Percentiles rank a stretch among this genome's conserved stretches.
phyloP scores from a whole-genome alignment of 495 filamentous ascomycete species.

The Penicillium flavigenum region DNA sequence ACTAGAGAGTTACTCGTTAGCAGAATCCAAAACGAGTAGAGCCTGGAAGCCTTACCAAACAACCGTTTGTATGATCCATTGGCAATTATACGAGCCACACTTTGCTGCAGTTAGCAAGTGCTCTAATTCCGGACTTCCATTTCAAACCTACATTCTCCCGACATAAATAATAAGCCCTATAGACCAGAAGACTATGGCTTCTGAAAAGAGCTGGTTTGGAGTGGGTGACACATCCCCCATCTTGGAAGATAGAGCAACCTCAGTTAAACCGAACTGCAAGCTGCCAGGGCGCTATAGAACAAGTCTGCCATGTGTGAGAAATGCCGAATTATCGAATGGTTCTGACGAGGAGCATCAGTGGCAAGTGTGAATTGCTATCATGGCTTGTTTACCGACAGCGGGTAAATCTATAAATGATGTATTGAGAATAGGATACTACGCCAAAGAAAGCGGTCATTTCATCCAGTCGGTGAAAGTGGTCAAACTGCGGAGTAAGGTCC shows the following conservation, averaged over 20 bases:
- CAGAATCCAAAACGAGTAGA: conserved; percentile 22
- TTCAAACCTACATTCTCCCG: conserved; percentile 32
- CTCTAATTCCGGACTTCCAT: neutral
- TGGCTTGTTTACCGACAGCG: neutral
- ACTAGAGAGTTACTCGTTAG: conserved; percentile 16
- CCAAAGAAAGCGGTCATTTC: conserved; percentile 4
- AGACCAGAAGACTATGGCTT: conserved; percentile 37
- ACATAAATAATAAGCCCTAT: conserved; percentile 35
- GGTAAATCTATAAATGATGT: neutral
- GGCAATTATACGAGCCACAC: conserved; percentile 33
- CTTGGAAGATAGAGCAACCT: conserved; percentile 13
- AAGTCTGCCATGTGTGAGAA: neutral
- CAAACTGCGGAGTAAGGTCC: conserved; percentile 6
- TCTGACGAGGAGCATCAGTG: conserved; percentile 1
- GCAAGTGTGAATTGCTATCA: neutral
- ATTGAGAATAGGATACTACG: neutral
- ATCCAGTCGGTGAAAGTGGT: conserved; percentile 17
- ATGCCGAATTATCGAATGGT: neutral
- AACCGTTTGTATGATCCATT: conserved; percentile 37
- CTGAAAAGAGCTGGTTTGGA: conserved; percentile 34
- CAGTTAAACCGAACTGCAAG: conserved; percentile 1
- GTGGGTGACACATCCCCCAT: conserved; percentile 40
- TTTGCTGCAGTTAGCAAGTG: conserved; percentile 18
- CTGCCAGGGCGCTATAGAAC: neutral
- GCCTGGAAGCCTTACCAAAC: conserved; percentile 36